Evolutionary conservation across 345 rosid species (phyloP).

Genomic region (Litchi chinensis): DNA sequence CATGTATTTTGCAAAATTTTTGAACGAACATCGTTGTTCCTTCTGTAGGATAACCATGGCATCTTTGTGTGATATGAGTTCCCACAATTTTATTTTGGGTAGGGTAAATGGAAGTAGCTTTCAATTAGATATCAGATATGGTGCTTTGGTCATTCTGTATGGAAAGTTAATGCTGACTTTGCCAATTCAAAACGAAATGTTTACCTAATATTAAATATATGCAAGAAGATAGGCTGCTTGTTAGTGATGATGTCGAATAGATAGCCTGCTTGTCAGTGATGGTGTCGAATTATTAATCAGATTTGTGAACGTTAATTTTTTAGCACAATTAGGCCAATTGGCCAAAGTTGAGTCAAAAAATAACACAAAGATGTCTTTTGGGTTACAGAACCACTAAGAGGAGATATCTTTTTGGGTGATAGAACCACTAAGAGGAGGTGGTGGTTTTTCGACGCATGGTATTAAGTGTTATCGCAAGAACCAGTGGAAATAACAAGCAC

Average conservation of each 20-base stretch:
- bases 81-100: not conserved
- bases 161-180: not conserved
- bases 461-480: not conserved
- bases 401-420: not conserved
- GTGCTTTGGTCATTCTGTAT: not conserved
- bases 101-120: not conserved
- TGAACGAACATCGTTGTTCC: not conserved
- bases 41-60: not conserved
- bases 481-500: not conserved
- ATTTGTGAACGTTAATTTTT: too few relatives aligned
- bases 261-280: not conserved
- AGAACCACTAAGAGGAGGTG: not conserved
- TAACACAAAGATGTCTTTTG: not conserved
- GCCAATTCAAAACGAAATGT: not conserved
- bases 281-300: not conserved
- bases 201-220: not conserved
- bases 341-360: not conserved
- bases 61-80: not conserved
- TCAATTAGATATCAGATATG: not conserved
- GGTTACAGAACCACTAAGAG: not conserved
- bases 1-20: not conserved
- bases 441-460: not conserved
- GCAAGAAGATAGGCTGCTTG: not conserved
- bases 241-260: not conserved
- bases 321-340: too few relatives aligned